Evolutionary conservation across 2,329 filamentous ascomycete species (phyloP), one percentile per base, ranked within the genome.

Genomic region (Parasarocladium wereldwijsianum): DNA sequence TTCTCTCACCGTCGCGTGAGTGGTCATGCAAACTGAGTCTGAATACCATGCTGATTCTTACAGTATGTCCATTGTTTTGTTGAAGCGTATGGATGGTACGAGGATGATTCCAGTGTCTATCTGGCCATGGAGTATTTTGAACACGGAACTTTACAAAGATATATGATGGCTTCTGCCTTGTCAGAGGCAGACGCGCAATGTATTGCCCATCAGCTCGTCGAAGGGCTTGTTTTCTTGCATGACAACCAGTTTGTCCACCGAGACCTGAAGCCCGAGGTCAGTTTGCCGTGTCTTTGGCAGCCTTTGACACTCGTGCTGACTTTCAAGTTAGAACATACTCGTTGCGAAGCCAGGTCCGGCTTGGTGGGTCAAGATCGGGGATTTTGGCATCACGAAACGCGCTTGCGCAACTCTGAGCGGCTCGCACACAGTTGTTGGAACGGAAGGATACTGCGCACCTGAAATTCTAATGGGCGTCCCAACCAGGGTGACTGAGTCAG

Each of bases 51-150:
- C 7, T 26, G 6, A 13, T 26, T 13, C 12, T 8, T 22, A 4
- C 19, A 38, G 38, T 38, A 38, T 18, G 26, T 17, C 7, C 34
- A 40, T 22, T 40, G 35, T 27, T 40, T 40, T 17, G 34, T 40
- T 9, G 24, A 20, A 9, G 36, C 36, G 8, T 20, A 33, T 16
- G 38, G 38, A 8, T 40, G 38, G 38, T 40, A 31, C 18, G 31
- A 37, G 16, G n/a, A 25, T n/a, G 17, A 25, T 4, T 24, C 33
- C 6, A 32, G 24, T 9, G 15, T 40, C 6, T 36, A 32, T n/a
- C 33, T 38, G 17, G 17, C 34, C 11, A 38, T 38, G 31, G 38
- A 40, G n/a, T 38, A 33, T 20, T 29, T 38, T 12, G 23, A 40
- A 11, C 18, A 32, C 17, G 36, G 38, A 10, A 34, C 38, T 23